Conservation (phyloP, 768 basidiomycete genomes). For the Macrolepiota albuminosa region DNA sequence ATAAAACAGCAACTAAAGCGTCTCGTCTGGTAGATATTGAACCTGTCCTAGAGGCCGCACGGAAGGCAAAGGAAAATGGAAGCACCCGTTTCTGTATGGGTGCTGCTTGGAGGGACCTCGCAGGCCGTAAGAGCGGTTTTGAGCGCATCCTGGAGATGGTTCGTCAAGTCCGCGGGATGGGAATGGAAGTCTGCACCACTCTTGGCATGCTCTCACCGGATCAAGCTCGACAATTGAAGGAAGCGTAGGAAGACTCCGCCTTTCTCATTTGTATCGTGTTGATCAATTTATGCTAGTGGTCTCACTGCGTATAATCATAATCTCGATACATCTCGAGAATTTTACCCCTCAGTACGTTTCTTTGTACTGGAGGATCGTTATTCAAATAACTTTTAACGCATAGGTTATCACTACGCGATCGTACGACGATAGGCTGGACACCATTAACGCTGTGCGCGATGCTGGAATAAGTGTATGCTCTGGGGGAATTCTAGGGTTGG, state of each 20-base stretch:
- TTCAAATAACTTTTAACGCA: not conserved
- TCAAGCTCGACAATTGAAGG: constrained; percentile 87
- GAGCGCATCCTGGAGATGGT: constrained; percentile 94
- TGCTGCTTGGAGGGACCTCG: constrained; percentile 94
- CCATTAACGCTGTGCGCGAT: constrained; percentile 85
- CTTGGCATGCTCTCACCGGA: constrained; percentile 95
- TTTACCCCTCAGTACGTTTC: constrained; percentile 75
- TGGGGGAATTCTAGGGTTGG: constrained; percentile 92
- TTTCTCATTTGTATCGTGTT: not conserved
- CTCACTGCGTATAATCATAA: constrained; percentile 99
- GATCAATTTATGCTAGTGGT: constrained; percentile 45
- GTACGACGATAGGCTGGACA: constrained; percentile 89
- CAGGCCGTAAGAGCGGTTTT: constrained; percentile 90
- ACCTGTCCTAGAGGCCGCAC: constrained; percentile 89
- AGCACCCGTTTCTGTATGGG: constrained; percentile 99
- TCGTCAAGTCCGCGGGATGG: constrained; percentile 84
- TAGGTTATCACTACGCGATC: constrained; percentile 94
- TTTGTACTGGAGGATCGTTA: not conserved
- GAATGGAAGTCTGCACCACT: constrained; percentile 99
- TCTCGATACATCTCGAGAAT: constrained; percentile 95
- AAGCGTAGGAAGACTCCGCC: constrained; percentile 61
- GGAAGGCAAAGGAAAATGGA: constrained; percentile 92
- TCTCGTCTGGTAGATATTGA: constrained; percentile 84
- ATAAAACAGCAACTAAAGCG: constrained; percentile 85
- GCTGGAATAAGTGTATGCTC: constrained; percentile 98